Percentiles rank a stretch among this genome's conserved stretches.
Conservation (phyloP, 768 basidiomycete species). For the Pleurotus giganteus region DNA sequence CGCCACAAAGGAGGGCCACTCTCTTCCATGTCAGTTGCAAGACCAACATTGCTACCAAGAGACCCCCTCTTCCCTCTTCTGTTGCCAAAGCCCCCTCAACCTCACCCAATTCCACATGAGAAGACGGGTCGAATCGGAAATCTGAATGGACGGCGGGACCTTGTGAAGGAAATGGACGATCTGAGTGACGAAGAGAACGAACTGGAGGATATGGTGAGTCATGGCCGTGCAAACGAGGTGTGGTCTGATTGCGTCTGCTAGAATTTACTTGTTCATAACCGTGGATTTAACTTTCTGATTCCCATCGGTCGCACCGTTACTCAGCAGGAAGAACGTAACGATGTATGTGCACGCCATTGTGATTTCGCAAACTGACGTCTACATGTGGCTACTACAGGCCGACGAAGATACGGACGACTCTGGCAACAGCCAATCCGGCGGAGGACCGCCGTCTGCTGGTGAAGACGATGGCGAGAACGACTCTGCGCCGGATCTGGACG, state of each 20-base stretch:
- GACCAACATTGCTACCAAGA: slow-evolving; percentile 73
- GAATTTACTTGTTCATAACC: slow-evolving; percentile 59
- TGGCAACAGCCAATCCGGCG: slow-evolving; percentile 39
- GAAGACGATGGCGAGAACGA: slow-evolving; percentile 52
- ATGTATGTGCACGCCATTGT: slow-evolving; percentile 42
- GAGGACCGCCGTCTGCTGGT: slow-evolving; percentile 34
- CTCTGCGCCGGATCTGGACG: slow-evolving; percentile 55
- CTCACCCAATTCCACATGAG: slow-evolving; percentile 61
- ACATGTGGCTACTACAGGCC: slow-evolving; percentile 30
- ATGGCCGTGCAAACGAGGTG: slow-evolving; percentile 2
- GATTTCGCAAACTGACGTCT: neutral
- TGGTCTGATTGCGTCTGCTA: slow-evolving; percentile 21
- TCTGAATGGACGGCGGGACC: slow-evolving; percentile 62
- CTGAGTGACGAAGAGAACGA: slow-evolving; percentile 83
- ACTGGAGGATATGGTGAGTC: slow-evolving; percentile 68
- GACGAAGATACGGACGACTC: slow-evolving; percentile 52
- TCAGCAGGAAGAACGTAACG: slow-evolving; percentile 81
- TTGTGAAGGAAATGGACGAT: slow-evolving; percentile 78
- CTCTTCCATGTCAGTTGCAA: slow-evolving; percentile 43
- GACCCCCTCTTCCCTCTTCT: slow-evolving; percentile 62
- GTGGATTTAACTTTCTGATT: slow-evolving; percentile 65
- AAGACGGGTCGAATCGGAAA: slow-evolving; percentile 46
- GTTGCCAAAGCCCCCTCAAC: slow-evolving; percentile 63
- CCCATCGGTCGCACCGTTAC: slow-evolving; percentile 75
- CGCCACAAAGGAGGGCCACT: neutral